A percentile compares a stretch with the other conserved stretches of the same genome.
phyloP scores from a whole-genome alignment of 306 rosid genomes.

The Cajanus cajan region DNA sequence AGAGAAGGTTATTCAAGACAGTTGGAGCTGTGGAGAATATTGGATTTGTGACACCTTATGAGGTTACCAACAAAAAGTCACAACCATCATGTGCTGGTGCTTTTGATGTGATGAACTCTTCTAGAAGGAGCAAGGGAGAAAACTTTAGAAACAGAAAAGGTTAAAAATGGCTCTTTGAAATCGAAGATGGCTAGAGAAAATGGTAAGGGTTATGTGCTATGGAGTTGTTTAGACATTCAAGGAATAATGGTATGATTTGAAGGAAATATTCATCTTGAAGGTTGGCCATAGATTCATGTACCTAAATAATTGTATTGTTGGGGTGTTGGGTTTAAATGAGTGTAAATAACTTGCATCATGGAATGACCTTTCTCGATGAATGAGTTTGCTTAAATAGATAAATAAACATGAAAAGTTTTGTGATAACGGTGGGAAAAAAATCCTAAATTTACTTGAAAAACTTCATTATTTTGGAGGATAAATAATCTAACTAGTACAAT shows the following conservation, averaged over 20 bases:
- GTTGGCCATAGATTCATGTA: background rate
- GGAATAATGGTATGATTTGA: background rate
- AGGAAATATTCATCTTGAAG: background rate
- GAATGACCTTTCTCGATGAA: too few species aligned
- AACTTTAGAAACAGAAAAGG: conserved; percentile 8
- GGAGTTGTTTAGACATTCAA: background rate
- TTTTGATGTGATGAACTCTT: conserved; percentile 26
- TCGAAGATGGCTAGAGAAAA: conserved; percentile 13
- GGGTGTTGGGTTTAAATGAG: background rate
- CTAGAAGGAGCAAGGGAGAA: conserved; percentile 32
- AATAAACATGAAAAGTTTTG: too few species aligned
- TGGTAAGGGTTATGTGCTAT: background rate
- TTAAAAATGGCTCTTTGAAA: background rate
- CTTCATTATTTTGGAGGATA: background rate
- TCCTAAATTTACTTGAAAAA: background rate
- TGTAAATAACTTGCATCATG: conserved; percentile 22
- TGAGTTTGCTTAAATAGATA: too few species aligned
- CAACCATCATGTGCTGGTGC: conserved; percentile 26
- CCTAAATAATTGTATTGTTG: background rate
- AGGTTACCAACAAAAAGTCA: conserved; percentile 33
- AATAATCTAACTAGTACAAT: background rate
- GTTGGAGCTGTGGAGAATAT: conserved; percentile 79
- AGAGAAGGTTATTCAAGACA: conserved; percentile 71
- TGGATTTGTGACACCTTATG: conserved; percentile 71
- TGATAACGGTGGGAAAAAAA: background rate